These are phyloP conservation scores for Coprinellus micaceus DNA, from an alignment of 768 basidiomycete species.

Conservation along the genomic window DNA sequence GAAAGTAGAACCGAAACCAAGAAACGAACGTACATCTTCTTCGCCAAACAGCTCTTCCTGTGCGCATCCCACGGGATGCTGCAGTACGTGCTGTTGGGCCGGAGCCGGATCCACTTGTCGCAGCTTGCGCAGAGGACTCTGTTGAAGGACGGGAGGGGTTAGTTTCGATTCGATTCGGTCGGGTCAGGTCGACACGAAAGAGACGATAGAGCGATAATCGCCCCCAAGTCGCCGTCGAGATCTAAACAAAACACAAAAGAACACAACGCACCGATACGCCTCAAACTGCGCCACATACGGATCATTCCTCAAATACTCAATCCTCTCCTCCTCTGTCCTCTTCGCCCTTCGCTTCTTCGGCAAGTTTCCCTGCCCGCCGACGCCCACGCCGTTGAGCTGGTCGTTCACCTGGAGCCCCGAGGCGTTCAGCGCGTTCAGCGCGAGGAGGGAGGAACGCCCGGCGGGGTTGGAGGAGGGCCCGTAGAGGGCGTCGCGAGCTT, in stretches of 20 bases:
- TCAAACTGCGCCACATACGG: conserved; percentile 80
- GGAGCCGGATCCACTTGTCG: conserved; percentile 75
- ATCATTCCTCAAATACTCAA: conserved; percentile 64
- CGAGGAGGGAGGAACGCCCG: neutral
- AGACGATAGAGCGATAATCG: too few relatives aligned
- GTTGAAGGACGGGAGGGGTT: too few relatives aligned
- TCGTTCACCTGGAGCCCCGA: conserved; percentile 37
- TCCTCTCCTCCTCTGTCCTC: conserved; percentile 73
- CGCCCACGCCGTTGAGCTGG: conserved; percentile 39
- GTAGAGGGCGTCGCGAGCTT: neutral
- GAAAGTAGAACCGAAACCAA: neutral
- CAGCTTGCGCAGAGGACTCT: conserved; percentile 75
- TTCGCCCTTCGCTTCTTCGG: conserved; percentile 68
- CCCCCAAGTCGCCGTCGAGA: too few relatives aligned
- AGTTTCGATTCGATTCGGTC: too few relatives aligned
- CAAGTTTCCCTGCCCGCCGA: conserved; percentile 41
- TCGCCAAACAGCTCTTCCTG: conserved; percentile 75
- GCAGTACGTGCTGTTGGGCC: conserved; percentile 83
- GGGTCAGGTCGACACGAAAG: too few relatives aligned
- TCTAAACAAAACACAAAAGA: too few relatives aligned
- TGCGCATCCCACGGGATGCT: conserved; percentile 89
- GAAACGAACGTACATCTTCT: conserved; percentile 67
- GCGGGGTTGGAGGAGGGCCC: neutral
- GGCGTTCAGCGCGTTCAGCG: conserved; percentile 16
- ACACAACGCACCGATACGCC: too few relatives aligned